A percentile compares a stretch with the other conserved stretches of the same genome.
Evolutionary conservation across 805 yeast genomes (phyloP).

Genomic region (Metschnikowia baotianmanensis): DNA sequence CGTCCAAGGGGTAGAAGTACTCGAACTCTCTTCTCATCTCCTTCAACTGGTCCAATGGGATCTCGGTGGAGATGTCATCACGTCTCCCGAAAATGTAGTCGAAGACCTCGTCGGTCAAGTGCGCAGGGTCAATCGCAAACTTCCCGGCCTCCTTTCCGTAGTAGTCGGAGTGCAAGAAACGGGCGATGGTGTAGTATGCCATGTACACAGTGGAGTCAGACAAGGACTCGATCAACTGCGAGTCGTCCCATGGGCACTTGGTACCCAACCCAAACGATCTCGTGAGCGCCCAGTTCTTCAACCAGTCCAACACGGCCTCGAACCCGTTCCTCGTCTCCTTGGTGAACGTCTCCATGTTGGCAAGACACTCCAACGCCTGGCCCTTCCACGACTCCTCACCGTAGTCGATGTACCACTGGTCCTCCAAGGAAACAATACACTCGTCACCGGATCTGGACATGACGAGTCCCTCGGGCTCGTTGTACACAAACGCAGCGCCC

Average conservation of each 20-base stretch:
- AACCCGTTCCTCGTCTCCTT: slow-evolving; percentile 87
- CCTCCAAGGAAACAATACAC: slow-evolving; percentile 95
- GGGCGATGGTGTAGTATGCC: slow-evolving; percentile 89
- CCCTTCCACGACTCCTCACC: slow-evolving; percentile 92
- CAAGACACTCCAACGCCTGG: slow-evolving; percentile 76
- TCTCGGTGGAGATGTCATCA: slow-evolving; percentile 54
- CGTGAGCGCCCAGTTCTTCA: slow-evolving; percentile 97
- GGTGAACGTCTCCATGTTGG: slow-evolving; percentile 71
- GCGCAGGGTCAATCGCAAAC: slow-evolving; percentile 71
- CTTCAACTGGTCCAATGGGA: slow-evolving; percentile 65
- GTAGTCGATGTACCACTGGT: slow-evolving; percentile 97
- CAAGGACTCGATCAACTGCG: slow-evolving; percentile 87
- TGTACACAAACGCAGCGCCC: slow-evolving; percentile 83
- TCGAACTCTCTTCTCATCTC: slow-evolving; percentile 90
- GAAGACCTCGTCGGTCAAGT: slow-evolving; percentile 90
- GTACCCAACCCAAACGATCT: slow-evolving; percentile 97
- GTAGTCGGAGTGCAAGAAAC: slow-evolving; percentile 80
- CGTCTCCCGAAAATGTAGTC: slow-evolving; percentile 82
- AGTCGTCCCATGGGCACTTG: slow-evolving; percentile 93
- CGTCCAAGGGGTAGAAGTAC: slow-evolving; percentile 93
- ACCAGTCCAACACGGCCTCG: slow-evolving; percentile 93
- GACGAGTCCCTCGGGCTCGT: slow-evolving; percentile 90
- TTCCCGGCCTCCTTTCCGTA: slow-evolving; percentile 77
- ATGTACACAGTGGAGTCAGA: slow-evolving; percentile 96
- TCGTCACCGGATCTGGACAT: slow-evolving; percentile 95